Conservation (phyloP, 176 grass and related monocot genomes). For the Phyllostachys edulis region DNA sequence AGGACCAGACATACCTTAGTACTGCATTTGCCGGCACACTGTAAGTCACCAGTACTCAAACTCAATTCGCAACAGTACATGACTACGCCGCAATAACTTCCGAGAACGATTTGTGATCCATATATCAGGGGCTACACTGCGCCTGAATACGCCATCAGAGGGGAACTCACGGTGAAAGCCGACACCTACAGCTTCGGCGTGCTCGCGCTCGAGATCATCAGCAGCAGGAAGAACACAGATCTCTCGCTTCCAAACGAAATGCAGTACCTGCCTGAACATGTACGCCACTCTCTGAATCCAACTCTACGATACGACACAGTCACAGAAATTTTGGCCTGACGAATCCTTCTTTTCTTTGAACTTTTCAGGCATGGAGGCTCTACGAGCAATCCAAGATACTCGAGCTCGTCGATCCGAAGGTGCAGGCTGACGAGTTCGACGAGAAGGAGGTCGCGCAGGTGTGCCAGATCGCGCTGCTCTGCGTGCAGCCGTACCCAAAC, state of each 20-base stretch:
- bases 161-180: constrained; percentile 66
- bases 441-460: constrained; percentile 36
- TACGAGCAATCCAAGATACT: constrained; percentile 50
- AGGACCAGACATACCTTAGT: constrained; percentile 68
- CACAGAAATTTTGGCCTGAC: not conserved
- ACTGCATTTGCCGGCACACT: constrained; percentile 62
- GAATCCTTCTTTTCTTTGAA: not conserved
- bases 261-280: constrained; percentile 54
- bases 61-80: not conserved
- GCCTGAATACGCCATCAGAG: constrained; percentile 67
- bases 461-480: constrained; percentile 54
- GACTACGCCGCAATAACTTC: not conserved
- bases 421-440: constrained; percentile 30
- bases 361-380: constrained; percentile 49
- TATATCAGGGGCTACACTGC: constrained; percentile 60
- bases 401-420: constrained; percentile 37
- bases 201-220: constrained; percentile 66
- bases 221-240: constrained; percentile 59
- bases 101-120: not conserved
- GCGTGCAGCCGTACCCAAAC: constrained; percentile 46
- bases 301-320: no score
- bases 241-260: constrained; percentile 49
- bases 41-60: constrained; percentile 15
- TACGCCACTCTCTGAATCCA: constrained; percentile 7
- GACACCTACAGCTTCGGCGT: constrained; percentile 80